Percentiles rank a stretch among this genome's conserved stretches.
These are phyloP conservation scores for Aspergillus viridinutans DNA, from an alignment of 2,329 filamentous ascomycete species.

Conservation along the genomic window DNA sequence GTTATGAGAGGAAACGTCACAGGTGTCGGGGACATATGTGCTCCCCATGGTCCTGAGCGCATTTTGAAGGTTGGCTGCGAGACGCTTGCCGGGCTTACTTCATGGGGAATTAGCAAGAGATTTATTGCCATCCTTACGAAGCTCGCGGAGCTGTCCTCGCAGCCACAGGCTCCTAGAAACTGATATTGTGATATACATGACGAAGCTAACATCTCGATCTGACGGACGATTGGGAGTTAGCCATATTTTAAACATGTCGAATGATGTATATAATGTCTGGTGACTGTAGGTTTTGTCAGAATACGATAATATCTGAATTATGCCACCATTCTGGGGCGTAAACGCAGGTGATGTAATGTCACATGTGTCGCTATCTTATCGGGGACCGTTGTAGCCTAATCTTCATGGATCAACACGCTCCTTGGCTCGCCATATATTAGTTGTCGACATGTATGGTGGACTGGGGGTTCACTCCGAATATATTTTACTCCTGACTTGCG, in stretches of 20 bases:
- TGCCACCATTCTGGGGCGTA: background rate
- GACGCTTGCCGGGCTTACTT: conserved; percentile 28
- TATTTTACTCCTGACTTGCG: background rate
- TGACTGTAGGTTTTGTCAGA: background rate
- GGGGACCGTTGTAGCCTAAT: conserved; percentile 21
- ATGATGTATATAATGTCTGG: background rate
- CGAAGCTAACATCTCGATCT: background rate
- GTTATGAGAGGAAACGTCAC: conserved; percentile 50
- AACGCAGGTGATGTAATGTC: conserved; percentile 17
- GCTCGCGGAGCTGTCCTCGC: conserved; percentile 23
- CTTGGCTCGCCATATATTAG: background rate
- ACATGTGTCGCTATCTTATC: conserved; percentile 26
- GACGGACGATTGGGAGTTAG: background rate
- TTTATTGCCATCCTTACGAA: conserved; percentile 30
- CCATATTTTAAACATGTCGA: background rate
- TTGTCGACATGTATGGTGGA: conserved; percentile 17
- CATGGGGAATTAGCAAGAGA: conserved; percentile 35
- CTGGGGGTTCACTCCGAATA: background rate
- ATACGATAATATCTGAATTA: background rate
- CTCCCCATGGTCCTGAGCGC: conserved; percentile 32
- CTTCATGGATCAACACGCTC: background rate
- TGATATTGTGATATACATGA: background rate
- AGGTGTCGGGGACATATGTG: conserved; percentile 51
- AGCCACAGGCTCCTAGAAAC: background rate
- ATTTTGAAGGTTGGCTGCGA: conserved; percentile 39